Evolutionary conservation across 768 basidiomycete species (phyloP).

Genomic region (Lentinula sp.): DNA sequence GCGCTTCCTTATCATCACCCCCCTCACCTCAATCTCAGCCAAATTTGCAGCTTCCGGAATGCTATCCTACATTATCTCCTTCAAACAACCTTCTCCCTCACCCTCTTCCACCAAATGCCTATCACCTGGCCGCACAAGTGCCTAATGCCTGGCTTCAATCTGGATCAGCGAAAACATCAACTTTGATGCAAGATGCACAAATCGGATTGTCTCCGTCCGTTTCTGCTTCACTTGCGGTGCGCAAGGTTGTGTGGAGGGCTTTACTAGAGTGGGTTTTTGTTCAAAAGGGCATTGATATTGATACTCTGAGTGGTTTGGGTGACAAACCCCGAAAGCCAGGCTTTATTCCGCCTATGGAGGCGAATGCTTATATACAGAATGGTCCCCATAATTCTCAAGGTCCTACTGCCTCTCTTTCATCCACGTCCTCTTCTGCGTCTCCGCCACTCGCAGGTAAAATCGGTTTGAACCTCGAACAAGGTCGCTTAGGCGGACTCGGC

Average conservation of each 20-base stretch:
- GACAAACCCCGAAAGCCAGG: background rate
- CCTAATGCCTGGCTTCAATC: conserved; percentile 52
- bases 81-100: conserved; percentile 25
- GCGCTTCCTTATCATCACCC: background rate
- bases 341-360: conserved; percentile 13
- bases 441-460: background rate
- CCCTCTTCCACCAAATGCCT: conserved; percentile 42
- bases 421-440: background rate
- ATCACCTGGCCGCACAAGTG: conserved; percentile 68
- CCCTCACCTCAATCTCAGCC: background rate
- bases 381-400: background rate
- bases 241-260: conserved; percentile 71
- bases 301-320: background rate
- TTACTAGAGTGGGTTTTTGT: conserved; percentile 29
- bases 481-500: conserved; percentile 32
- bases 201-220: conserved; percentile 16
- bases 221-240: conserved; percentile 28
- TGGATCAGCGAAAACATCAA: background rate
- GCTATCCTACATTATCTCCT: background rate
- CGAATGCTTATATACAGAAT: conserved; percentile 1
- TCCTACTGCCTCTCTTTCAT: background rate
- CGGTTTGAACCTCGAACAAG: conserved; percentile 19
- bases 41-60: background rate
- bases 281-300: too few relatives aligned
- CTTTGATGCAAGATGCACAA: background rate